Evolutionary conservation across 2,329 filamentous ascomycete species (phyloP).

Genomic region (Penicillium expansum): DNA sequence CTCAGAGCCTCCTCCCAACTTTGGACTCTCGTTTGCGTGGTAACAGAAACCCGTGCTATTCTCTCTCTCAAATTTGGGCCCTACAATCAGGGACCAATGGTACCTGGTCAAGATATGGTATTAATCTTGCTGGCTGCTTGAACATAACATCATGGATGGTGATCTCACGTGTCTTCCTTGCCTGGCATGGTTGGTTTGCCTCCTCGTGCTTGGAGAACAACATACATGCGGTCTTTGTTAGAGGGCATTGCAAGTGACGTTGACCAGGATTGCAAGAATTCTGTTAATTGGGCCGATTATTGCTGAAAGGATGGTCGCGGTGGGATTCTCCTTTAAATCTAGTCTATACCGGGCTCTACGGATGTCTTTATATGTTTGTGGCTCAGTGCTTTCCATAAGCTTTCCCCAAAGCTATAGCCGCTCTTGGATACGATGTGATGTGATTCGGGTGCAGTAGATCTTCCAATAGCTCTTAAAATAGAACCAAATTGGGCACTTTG

Average conservation of each 20-base stretch:
- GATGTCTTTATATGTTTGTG: background rate
- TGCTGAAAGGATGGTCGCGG: background rate
- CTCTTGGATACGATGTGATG: background rate
- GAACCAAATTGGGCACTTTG: background rate
- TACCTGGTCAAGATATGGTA: slow-evolving; percentile 27
- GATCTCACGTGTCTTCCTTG: slow-evolving; percentile 29
- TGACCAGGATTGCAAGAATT: background rate
- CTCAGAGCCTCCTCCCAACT: slow-evolving; percentile 10
- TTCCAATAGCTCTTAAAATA: background rate
- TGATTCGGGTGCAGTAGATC: background rate
- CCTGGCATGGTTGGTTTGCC: slow-evolving; percentile 24
- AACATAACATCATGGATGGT: background rate
- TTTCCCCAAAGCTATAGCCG: background rate
- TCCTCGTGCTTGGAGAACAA: slow-evolving; percentile 30
- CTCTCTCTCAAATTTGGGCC: slow-evolving; percentile 34
- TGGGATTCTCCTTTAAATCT: background rate
- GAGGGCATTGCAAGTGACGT: slow-evolving; percentile 9
- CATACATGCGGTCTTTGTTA: slow-evolving; percentile 34
- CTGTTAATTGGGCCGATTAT: background rate
- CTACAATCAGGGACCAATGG: slow-evolving; percentile 42
- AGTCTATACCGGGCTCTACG: background rate
- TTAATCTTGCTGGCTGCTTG: background rate
- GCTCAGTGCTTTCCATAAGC: background rate
- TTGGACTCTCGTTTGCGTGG: slow-evolving; percentile 35
- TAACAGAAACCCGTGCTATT: slow-evolving; percentile 26